Percentiles rank a stretch among this genome's conserved stretches.
These are phyloP conservation scores for Citrullus amarus DNA, from an alignment of 306 rosid species.

Conservation along the genomic window DNA sequence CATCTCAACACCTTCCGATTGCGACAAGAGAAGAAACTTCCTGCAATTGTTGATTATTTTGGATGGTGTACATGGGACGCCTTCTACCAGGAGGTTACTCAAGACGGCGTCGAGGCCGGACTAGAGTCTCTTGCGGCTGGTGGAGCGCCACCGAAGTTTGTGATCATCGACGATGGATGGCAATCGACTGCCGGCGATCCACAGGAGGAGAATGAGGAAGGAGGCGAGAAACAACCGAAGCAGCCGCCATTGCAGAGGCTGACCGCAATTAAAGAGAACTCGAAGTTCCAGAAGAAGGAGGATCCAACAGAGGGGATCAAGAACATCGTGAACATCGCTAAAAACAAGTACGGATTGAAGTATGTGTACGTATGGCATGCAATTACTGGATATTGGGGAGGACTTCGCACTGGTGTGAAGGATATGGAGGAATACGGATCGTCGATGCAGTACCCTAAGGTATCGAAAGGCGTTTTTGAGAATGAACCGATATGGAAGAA, in stretches of 20 bases:
- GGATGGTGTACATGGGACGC: slow-evolving; percentile 99
- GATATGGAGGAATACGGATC: slow-evolving; percentile 60
- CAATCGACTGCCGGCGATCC: slow-evolving; percentile 52
- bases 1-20: slow-evolving; percentile 63
- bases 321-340: slow-evolving; percentile 44
- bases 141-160: slow-evolving; percentile 71
- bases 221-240: neutral
- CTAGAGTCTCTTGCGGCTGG: slow-evolving; percentile 40
- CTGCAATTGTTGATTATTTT: slow-evolving; percentile 52
- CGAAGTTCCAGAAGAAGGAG: slow-evolving; percentile 46
- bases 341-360: slow-evolving; percentile 48
- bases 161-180: slow-evolving; percentile 91
- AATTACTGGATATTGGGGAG: slow-evolving; percentile 93
- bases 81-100: slow-evolving; percentile 72
- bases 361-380: slow-evolving; percentile 94
- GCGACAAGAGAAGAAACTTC: slow-evolving; percentile 79
- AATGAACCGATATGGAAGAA: slow-evolving; percentile 77
- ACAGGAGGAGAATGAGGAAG: neutral
- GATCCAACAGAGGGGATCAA: slow-evolving; percentile 44
- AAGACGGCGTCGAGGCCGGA: slow-evolving; percentile 72
- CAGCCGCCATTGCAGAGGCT: slow-evolving; percentile 25
- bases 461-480: slow-evolving; percentile 48
- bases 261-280: slow-evolving; percentile 58
- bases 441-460: slow-evolving; percentile 33
- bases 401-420: slow-evolving; percentile 55